A percentile compares a stretch with the other conserved stretches of the same genome.
These are phyloP conservation scores for Metarhizium guizhouense DNA, from an alignment of 2,329 filamentous ascomycete genomes.

Conservation along the genomic window DNA sequence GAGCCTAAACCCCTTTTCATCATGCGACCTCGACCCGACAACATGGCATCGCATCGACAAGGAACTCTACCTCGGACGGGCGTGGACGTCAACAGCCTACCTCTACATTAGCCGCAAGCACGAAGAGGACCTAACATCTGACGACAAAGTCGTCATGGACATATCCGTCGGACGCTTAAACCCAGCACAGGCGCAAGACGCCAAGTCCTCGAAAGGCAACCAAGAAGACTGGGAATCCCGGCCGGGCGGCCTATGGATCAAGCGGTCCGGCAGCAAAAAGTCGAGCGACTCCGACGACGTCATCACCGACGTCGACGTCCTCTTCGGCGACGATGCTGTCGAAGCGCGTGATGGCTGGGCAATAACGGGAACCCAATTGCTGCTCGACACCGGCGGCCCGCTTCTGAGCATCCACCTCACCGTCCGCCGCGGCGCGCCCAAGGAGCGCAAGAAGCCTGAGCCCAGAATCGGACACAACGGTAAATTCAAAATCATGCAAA, in stretches of 20 bases:
- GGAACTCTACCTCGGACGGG: constrained; percentile 70
- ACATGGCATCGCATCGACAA: constrained; percentile 81
- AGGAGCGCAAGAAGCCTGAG: constrained; percentile 56
- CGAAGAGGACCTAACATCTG: constrained; percentile 68
- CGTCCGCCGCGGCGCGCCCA: constrained; percentile 62
- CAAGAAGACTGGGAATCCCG: constrained; percentile 69
- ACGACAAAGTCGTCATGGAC: constrained; percentile 74
- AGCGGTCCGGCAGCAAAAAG: constrained; percentile 61
- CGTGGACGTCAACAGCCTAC: constrained; percentile 70
- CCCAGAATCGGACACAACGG: constrained; percentile 80
- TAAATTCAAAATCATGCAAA: constrained; percentile 94
- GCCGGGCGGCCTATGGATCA: constrained; percentile 72
- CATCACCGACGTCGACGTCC: constrained; percentile 73
- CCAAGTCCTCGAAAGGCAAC: constrained; percentile 37
- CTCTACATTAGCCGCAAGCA: constrained; percentile 75
- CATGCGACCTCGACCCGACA: constrained; percentile 62
- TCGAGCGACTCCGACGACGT: constrained; percentile 66
- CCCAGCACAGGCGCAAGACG: constrained; percentile 34
- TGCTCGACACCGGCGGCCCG: constrained; percentile 55
- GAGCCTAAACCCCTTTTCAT: constrained; percentile 62
- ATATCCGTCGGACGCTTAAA: constrained; percentile 65
- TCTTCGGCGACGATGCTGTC: constrained; percentile 85
- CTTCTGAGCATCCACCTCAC: constrained; percentile 66
- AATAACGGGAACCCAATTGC: constrained; percentile 63
- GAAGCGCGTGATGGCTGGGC: constrained; percentile 84